Percentiles rank a stretch among this genome's conserved stretches.
These are phyloP conservation scores for Flaveria sonorensis DNA, from an alignment of 129 eudicot species.

Conservation along the genomic window DNA sequence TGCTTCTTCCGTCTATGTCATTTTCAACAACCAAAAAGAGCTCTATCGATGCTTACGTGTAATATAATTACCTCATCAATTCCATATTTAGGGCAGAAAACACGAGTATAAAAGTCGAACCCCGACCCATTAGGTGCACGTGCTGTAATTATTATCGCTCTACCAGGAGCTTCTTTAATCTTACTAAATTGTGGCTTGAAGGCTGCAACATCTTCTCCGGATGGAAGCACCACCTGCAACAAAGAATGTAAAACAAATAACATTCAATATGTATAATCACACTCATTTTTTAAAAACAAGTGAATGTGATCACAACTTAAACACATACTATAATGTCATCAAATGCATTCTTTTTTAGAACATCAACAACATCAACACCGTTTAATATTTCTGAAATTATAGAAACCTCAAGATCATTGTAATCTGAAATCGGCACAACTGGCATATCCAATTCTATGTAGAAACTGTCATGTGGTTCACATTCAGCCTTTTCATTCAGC, in stretches of 20 bases:
- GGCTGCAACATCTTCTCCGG: slow-evolving; percentile 58
- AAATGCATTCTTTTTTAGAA: slow-evolving; percentile 43
- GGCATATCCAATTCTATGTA: slow-evolving; percentile 74
- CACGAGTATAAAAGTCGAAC: slow-evolving; percentile 75
- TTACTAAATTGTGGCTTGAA: slow-evolving; percentile 51
- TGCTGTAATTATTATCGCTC: slow-evolving; percentile 66
- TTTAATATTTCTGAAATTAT: slow-evolving; percentile 52
- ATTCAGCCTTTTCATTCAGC: slow-evolving; percentile 25
- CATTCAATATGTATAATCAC: not conserved
- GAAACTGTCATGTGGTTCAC: slow-evolving; percentile 33
- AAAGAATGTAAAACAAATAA: slow-evolving; percentile 9
- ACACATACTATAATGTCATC: slow-evolving; percentile 68
- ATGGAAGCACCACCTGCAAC: slow-evolving; percentile 64
- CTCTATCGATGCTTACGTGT: too few species aligned
- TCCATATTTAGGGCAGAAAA: slow-evolving; percentile 76
- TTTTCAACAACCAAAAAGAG: too few species aligned
- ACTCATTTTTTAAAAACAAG: not conserved
- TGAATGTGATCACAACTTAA: slow-evolving; percentile 14
- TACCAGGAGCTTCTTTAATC: slow-evolving; percentile 59
- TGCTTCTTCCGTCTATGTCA: too few species aligned
- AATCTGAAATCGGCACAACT: slow-evolving; percentile 44
- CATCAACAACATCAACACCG: slow-evolving; percentile 58
- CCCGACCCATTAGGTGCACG: slow-evolving; percentile 71
- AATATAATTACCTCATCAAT: slow-evolving; percentile 52
- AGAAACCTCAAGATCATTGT: slow-evolving; percentile 36